phyloP scores from a whole-genome alignment of 805 yeast species.

The Lachancea sp. region DNA sequence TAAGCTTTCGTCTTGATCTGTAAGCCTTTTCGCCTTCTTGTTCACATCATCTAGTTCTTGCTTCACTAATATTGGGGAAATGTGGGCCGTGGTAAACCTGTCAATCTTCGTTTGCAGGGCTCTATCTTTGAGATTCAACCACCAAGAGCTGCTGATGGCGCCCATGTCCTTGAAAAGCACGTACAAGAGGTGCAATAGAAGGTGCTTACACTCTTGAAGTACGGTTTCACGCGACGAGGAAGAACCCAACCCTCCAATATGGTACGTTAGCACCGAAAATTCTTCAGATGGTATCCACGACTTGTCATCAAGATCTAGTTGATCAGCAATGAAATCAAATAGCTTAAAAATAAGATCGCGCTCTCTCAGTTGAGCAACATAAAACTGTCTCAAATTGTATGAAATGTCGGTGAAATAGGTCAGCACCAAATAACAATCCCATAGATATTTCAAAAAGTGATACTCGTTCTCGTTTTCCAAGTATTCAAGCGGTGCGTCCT shows the following conservation, averaged over 20 bases:
- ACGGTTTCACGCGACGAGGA: constrained; percentile 25
- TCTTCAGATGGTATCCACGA: constrained; percentile 23
- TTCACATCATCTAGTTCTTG: constrained; percentile 51
- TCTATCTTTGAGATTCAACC: constrained; percentile 57
- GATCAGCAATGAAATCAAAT: constrained; percentile 48
- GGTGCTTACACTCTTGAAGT: constrained; percentile 25
- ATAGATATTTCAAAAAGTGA: constrained; percentile 41
- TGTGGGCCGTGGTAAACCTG: constrained; percentile 49
- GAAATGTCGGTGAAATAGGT: constrained; percentile 59
- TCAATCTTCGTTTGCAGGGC: constrained; percentile 57
- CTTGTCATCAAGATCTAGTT: constrained; percentile 38
- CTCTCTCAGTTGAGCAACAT: constrained; percentile 51
- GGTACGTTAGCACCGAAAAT: constrained; percentile 20
- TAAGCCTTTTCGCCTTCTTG: constrained; percentile 32
- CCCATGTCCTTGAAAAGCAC: constrained; percentile 28
- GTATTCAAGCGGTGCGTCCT: constrained; percentile 32
- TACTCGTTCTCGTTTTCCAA: constrained; percentile 36
- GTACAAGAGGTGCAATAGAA: constrained; percentile 23
- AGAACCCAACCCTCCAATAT: constrained; percentile 13
- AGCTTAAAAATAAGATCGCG: constrained; percentile 42
- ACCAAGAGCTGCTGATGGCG: constrained; percentile 48
- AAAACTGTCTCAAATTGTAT: constrained; percentile 53
- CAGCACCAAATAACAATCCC: constrained; percentile 65
- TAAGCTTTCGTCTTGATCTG: constrained; percentile 35
- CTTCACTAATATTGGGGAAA: constrained; percentile 59